phyloP scores from a whole-genome alignment of 2,329 filamentous ascomycete genomes.

The Cercospora janseana region DNA sequence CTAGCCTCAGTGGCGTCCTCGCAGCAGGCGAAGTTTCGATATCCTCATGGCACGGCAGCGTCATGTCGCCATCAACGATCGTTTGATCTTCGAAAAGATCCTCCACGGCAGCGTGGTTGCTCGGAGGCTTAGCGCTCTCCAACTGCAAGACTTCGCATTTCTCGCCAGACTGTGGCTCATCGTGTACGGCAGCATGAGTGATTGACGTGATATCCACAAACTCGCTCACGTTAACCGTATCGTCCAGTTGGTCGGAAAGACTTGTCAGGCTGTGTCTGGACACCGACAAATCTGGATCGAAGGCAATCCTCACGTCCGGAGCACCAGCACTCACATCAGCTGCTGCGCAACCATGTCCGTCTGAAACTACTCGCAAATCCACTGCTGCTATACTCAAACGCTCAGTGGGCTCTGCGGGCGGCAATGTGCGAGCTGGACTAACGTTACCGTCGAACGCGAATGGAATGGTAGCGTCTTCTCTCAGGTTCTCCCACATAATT shows the following conservation, averaged over 20 bases:
- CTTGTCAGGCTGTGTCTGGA: neutral
- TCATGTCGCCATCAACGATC: conserved; percentile 11
- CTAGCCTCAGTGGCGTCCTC: conserved; percentile 11
- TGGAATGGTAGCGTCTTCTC: conserved; percentile 33
- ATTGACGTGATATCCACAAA: conserved; percentile 29
- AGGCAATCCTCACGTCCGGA: neutral
- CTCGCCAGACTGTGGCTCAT: no score
- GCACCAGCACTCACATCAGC: neutral
- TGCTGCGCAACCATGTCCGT: no score
- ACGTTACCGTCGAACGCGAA: conserved; percentile 31
- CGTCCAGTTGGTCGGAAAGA: conserved; percentile 8
- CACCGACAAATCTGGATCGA: neutral
- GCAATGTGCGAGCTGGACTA: conserved; percentile 13
- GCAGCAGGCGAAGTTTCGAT: neutral
- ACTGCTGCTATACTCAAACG: conserved; percentile 13
- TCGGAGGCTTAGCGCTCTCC: no score
- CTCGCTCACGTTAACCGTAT: conserved; percentile 33
- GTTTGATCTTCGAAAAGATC: conserved; percentile 5
- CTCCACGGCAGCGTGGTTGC: conserved; percentile 4
- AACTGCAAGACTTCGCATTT: no score
- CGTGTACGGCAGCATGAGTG: no score
- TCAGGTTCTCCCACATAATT: conserved; percentile 34
- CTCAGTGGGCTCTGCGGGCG: conserved; percentile 20
- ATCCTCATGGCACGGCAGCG: conserved; percentile 34
- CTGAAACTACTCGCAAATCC: no score